These are phyloP conservation scores for Blastocystis sp. DNA, from an alignment of 352 stramenopile species.

Conservation along the genomic window DNA sequence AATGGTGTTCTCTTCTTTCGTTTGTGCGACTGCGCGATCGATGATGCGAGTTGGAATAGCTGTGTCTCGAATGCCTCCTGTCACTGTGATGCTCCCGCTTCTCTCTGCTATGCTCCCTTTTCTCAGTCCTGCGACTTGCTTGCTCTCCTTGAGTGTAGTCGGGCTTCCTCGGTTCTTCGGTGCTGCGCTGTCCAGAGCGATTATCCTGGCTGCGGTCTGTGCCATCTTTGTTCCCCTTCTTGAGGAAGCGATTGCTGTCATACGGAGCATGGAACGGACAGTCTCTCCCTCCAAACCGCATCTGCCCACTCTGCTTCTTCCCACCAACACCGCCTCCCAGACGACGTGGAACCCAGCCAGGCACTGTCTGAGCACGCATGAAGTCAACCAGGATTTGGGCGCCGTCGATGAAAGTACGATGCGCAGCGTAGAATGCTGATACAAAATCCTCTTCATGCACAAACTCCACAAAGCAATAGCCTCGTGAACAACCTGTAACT, in stretches of 20 bases:
- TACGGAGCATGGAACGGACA: constrained; percentile 52
- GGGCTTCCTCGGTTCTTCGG: background rate
- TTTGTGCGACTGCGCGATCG: background rate
- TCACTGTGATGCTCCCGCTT: background rate
- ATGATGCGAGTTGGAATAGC: background rate
- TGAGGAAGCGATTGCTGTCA: background rate
- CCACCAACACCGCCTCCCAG: constrained; percentile 52
- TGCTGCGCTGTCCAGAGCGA: background rate
- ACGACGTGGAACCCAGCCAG: constrained; percentile 45
- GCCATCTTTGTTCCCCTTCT: background rate
- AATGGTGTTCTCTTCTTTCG: background rate
- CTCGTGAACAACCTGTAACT: constrained; percentile 38
- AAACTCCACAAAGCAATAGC: constrained; percentile 51
- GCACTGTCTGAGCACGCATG: constrained; percentile 36
- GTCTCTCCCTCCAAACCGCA: constrained; percentile 55
- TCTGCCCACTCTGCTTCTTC: constrained; percentile 57
- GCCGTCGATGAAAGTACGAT: background rate
- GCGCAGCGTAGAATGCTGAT: constrained; percentile 30
- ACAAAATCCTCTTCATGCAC: constrained; percentile 43
- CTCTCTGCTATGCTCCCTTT: background rate
- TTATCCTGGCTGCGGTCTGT: background rate
- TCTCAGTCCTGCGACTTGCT: background rate
- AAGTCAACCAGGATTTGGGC: constrained; percentile 54
- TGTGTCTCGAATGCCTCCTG: background rate
- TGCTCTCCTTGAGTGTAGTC: background rate